These are phyloP conservation scores for Candida sp. DNA, from an alignment of 1,139 yeast species.

Conservation along the genomic window DNA sequence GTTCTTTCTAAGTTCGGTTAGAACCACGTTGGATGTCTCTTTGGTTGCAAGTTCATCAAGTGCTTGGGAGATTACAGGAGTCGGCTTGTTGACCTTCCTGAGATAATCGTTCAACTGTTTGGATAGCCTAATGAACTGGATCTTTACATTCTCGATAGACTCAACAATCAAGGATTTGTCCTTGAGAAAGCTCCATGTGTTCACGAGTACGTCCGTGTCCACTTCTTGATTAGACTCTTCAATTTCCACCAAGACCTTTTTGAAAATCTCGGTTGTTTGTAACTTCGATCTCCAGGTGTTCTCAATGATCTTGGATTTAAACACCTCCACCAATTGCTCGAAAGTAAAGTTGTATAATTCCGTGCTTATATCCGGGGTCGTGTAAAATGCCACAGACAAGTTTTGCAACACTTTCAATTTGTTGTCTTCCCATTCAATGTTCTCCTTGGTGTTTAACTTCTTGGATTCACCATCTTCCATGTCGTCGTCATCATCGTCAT, in stretches of 20 bases:
- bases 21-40: slow-evolving; percentile 35
- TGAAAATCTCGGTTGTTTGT: slow-evolving; percentile 42
- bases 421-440: slow-evolving; percentile 41
- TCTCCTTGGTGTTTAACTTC: slow-evolving; percentile 27
- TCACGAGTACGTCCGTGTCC: slow-evolving; percentile 18
- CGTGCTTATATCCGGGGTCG: slow-evolving; percentile 19
- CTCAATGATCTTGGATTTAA: slow-evolving; percentile 35
- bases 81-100: slow-evolving; percentile 12
- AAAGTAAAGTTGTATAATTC: slow-evolving; percentile 31
- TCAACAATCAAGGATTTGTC: slow-evolving; percentile 41
- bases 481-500: slow-evolving; percentile 29
- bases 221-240: slow-evolving; percentile 12
- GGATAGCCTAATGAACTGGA: slow-evolving; percentile 46
- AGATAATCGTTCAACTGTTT: slow-evolving; percentile 20
- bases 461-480: slow-evolving; percentile 33
- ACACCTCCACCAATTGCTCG: slow-evolving; percentile 20
- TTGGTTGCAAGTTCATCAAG: slow-evolving; percentile 28
- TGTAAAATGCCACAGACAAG: slow-evolving; percentile 33
- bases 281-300: slow-evolving; percentile 66
- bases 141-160: slow-evolving; percentile 66
- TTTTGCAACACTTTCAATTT: slow-evolving; percentile 36
- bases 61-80: slow-evolving; percentile 16
- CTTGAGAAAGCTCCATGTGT: slow-evolving; percentile 28
- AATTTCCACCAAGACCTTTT: slow-evolving; percentile 15
- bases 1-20: slow-evolving; percentile 26